Evolutionary conservation across 495 filamentous ascomycete species (phyloP).

Genomic region (Hyaloscypha hepaticicola): DNA sequence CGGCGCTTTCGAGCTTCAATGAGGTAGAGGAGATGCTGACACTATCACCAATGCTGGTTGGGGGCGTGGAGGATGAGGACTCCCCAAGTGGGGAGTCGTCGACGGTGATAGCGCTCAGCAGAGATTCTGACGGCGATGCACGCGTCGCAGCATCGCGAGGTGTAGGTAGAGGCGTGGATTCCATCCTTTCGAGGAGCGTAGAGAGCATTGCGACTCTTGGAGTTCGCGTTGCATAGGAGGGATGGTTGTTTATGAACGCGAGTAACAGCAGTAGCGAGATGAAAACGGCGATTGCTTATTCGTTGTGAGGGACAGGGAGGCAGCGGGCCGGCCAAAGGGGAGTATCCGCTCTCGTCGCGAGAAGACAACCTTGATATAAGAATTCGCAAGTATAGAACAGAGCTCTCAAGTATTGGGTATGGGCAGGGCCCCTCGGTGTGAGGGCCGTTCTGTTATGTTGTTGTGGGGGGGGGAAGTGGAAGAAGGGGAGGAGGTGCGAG

Average conservation of each 20-base stretch:
- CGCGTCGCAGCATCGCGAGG: slow-evolving; percentile 21
- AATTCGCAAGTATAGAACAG: background rate
- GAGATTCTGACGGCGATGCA: slow-evolving; percentile 26
- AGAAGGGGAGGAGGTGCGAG: background rate
- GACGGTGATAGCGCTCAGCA: slow-evolving; percentile 28
- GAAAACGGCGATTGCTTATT: slow-evolving; percentile 5
- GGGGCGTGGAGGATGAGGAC: slow-evolving; percentile 38
- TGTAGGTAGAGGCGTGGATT: slow-evolving; percentile 4
- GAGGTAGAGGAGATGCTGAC: slow-evolving; percentile 34
- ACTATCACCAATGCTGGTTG: slow-evolving; percentile 38
- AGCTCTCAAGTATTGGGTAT: background rate
- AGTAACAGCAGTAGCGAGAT: background rate
- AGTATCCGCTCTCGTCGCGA: background rate
- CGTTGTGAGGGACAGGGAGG: background rate
- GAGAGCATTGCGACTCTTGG: slow-evolving; percentile 47
- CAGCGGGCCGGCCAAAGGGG: background rate
- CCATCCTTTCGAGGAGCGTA: slow-evolving; percentile 22
- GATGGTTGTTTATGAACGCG: background rate
- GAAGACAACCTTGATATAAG: background rate
- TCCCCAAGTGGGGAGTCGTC: slow-evolving; percentile 17
- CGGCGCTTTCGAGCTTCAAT: slow-evolving; percentile 25
- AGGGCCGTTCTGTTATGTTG: background rate
- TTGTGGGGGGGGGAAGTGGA: background rate
- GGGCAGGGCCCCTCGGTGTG: background rate
- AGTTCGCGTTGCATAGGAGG: slow-evolving; percentile 14